Evolutionary conservation across 495 filamentous ascomycete genomes (phyloP), one percentile per base, ranked within the genome.

Genomic region (Xylaria venustula): DNA sequence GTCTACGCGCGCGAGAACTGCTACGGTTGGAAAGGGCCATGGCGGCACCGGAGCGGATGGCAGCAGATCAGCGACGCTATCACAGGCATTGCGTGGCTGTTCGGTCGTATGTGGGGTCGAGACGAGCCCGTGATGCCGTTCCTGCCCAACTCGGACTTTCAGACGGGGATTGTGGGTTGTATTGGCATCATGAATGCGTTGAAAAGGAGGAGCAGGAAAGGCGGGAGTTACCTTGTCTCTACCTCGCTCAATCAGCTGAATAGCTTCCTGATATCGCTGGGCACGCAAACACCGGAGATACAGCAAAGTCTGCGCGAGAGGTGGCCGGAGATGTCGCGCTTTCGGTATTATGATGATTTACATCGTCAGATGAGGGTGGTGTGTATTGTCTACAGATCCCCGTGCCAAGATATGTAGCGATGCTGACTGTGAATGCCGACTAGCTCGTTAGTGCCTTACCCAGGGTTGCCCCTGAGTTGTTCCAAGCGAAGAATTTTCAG

Each of bases 131-230:
- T 87, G 22, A 81, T 87, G 3, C 85, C 85, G 26, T 83, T 85
- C 0, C 83, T 87, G 66, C 86, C 85, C 7, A 87, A 87, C 69
- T 85, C 83, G 50, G 86, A 88, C 72, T 88, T 87, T 65, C 83
- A 72, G 58, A 73, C 72, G 22, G 70, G 81, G 25, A 84, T 83
- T 64, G 83, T 82, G 67, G 82, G 82, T 11, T 82, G 81, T 46
- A 81, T 84, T 59, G 81, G 75, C 15, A 80, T 83, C 17, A 73
- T 85, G 47, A 80, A 77, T 2, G 83, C 82, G 25, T 75, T 86
- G 19, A 81, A 81, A 61, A 70, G 78, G 62, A 77, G 82, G 15
- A 78, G 79, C 9, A 79, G 73, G 49, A 63, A 66, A 17, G 81
- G 82, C 26, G 82, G 83, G 3, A 82, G 77, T 0, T 84, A 82